Evolutionary conservation across 169 alveolate species (phyloP).

Genomic region (Eimeria falciformis): DNA sequence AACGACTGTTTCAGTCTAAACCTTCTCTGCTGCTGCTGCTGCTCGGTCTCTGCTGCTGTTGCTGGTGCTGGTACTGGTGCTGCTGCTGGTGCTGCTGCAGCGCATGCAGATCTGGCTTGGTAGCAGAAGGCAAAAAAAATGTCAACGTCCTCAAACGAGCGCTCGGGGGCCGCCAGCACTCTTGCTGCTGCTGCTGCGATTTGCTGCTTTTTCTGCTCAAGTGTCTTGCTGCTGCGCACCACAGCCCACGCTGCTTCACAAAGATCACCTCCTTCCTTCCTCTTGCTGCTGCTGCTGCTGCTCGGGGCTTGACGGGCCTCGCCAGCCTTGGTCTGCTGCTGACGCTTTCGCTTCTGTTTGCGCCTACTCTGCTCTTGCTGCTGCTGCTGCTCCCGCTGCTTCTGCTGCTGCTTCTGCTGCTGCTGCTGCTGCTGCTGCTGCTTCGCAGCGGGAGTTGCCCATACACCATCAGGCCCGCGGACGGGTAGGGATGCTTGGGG

Average conservation of each 20-base stretch:
- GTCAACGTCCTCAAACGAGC: background rate
- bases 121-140: constrained; percentile 46
- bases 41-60: background rate
- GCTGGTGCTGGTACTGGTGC: background rate
- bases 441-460: constrained; percentile 26
- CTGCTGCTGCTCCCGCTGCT: background rate
- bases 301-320: background rate
- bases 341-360: background rate
- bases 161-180: constrained; percentile 46
- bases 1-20: background rate
- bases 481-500: constrained; percentile 28
- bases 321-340: background rate
- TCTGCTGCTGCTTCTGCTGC: constrained; percentile 21
- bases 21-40: constrained; percentile 15
- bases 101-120: constrained; percentile 24
- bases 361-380: background rate
- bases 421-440: constrained; percentile 55
- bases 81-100: background rate
- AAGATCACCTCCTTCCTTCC: constrained; percentile 2
- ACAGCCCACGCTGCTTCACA: constrained; percentile 28
- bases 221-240: constrained; percentile 43
- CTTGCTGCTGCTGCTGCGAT: constrained; percentile 67
- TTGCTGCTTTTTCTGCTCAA: constrained; percentile 60
- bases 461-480: constrained; percentile 13
- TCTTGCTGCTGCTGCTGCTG: constrained; percentile 36